Evolutionary conservation across 305 asterid genomes (phyloP).

Genomic region (Nicotiana rustica): DNA sequence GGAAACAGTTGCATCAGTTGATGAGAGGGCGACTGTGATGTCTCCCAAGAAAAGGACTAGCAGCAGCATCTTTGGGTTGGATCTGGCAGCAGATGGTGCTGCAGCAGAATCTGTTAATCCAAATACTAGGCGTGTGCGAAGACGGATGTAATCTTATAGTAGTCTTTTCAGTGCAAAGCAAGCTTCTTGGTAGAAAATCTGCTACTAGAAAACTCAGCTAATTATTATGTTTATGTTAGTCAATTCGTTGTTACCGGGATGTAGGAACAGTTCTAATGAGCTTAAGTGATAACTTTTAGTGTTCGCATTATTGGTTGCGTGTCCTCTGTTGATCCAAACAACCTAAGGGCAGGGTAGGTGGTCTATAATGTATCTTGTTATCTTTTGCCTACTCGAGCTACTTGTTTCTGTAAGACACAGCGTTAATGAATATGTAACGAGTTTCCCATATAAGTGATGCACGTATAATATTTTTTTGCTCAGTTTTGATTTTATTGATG

Average conservation of each 20-base stretch:
- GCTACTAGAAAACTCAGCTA: neutral
- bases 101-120: conserved; percentile 65
- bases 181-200: conserved; percentile 3
- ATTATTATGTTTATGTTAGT: neutral
- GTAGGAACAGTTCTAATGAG: conserved; percentile 19
- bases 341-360: conserved; percentile 7
- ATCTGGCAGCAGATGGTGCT: conserved; percentile 69
- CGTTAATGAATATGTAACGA: neutral
- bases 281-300: conserved; percentile 6
- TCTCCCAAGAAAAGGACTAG: conserved; percentile 82
- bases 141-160: conserved; percentile 56
- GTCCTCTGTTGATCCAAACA: neutral
- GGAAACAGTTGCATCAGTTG: conserved; percentile 84
- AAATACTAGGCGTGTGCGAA: conserved; percentile 63
- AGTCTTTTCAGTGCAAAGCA: conserved; percentile 15
- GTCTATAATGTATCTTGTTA: neutral
- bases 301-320: neutral
- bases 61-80: conserved; percentile 85
- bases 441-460: neutral
- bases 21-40: conserved; percentile 60
- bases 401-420: neutral
- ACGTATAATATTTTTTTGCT: too few species aligned
- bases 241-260: neutral
- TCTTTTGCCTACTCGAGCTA: neutral
- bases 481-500: too few species aligned